Evolutionary conservation across 2,329 filamentous ascomycete species (phyloP), one percentile per base, ranked within the genome.

Genomic region (Colletotrichum eleusines): DNA sequence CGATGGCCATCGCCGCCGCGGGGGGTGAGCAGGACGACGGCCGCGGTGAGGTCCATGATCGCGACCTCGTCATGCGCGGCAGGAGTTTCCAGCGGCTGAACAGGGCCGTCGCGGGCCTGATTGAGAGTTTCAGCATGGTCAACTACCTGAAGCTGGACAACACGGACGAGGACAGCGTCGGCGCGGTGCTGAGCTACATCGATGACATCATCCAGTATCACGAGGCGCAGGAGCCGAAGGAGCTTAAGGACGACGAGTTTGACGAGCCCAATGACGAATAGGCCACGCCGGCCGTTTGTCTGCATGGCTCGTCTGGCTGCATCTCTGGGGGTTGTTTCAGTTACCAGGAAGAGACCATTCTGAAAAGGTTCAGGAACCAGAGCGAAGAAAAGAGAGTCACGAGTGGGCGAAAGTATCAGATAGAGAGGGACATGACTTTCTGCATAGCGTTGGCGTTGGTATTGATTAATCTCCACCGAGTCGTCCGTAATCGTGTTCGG

Each of bases 61-160:
- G 88, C 76, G 87, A 90, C 72, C 89, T 90, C 62, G 79, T 97
- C 70, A 92, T 97, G 92, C 91, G 88, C 62, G 95, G 95, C 3
- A 87, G 89, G 1, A 93, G 93, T 23, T 98, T 97, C 81, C 89
- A 93, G 72, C 88, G 90, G 76, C 84, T 98, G 74, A 98, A 98
- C 79, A 89, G 90, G 72, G 95, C 95, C 0, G 95, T 99, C 6
- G 96, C 93, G 0, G 90, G 93, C 63, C 84, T 99, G 74, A 97
- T 99, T 74, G 96, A 98, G 80, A 96, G 94, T 81, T 99, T 98
- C 83, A 97, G 94, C 83, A 97, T 99, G 94, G 94, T 99, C 16
- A 97, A 93, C 58, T 99, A 97, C 79, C 85, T 98, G 68, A 94
- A 95, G 83, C 85, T 98, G 54, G 93, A 98, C 78, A 92, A 91